Conservation (phyloP, 768 basidiomycete species). For the Amanita muscaria region DNA sequence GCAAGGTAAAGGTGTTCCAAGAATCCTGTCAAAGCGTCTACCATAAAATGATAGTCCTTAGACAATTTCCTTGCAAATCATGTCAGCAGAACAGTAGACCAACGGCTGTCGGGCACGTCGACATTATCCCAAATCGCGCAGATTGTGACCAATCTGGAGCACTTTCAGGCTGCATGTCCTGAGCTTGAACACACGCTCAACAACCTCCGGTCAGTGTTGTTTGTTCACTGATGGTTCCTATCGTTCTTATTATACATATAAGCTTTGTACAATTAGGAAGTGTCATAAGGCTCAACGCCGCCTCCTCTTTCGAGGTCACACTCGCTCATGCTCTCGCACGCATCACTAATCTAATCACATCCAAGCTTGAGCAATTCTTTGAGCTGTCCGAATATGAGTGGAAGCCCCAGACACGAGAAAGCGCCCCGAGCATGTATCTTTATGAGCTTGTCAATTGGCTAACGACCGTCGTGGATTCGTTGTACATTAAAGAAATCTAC, state of each 20-base stretch:
- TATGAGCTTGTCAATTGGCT: constrained; percentile 95
- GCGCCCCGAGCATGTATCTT: constrained; percentile 86
- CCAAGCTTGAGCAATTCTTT: constrained; percentile 93
- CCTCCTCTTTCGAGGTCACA: constrained; percentile 58
- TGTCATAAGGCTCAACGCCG: constrained; percentile 58
- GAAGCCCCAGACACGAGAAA: constrained; percentile 65
- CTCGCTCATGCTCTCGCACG: constrained; percentile 63
- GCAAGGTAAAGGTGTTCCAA: constrained; percentile 51
- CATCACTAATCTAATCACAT: constrained; percentile 74
- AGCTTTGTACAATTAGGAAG: constrained; percentile 84
- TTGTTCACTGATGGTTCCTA: neutral
- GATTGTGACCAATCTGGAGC: constrained; percentile 86
- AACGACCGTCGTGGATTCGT: constrained; percentile 89
- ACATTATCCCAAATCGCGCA: constrained; percentile 89
- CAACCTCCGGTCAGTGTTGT: constrained; percentile 53
- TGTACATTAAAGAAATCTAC: constrained; percentile 72
- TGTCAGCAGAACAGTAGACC: constrained; percentile 68
- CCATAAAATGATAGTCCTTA: constrained; percentile 50
- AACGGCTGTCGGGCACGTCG: constrained; percentile 63
- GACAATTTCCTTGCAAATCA: constrained; percentile 72
- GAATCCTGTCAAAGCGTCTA: neutral
- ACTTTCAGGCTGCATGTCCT: constrained; percentile 76
- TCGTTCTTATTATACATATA: constrained; percentile 4
- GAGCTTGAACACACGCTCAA: constrained; percentile 84
- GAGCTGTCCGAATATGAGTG: constrained; percentile 94